Conservation (phyloP, 2,329 filamentous ascomycete genomes). For the Ceratocystiopsis minuta region DNA sequence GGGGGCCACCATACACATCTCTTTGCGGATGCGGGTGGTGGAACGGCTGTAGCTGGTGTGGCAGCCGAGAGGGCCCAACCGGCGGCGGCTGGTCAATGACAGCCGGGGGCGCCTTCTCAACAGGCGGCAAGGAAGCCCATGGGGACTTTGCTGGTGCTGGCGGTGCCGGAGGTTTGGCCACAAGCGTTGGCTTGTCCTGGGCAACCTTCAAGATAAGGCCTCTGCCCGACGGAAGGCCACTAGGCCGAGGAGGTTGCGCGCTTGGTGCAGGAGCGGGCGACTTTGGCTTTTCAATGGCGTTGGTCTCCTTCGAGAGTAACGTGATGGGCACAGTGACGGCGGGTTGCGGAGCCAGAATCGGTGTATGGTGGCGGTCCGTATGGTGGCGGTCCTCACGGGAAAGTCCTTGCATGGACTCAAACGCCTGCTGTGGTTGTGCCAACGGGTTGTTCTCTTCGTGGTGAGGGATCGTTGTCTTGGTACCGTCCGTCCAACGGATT, state of each 20-base stretch:
- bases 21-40: conserved; percentile 19
- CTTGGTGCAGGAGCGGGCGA: conserved; percentile 21
- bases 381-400: no score
- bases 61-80: not conserved
- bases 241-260: conserved; percentile 25
- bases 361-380: no score
- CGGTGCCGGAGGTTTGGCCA: conserved; percentile 50
- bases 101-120: conserved; percentile 62
- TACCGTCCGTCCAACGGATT: conserved; percentile 78
- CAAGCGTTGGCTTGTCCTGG: conserved; percentile 52
- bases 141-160: conserved; percentile 69
- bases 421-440: conserved; percentile 5
- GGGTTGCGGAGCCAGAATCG: no score
- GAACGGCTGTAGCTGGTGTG: conserved; percentile 1
- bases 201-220: conserved; percentile 48
- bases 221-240: conserved; percentile 33
- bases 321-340: no score
- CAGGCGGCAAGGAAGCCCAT: conserved; percentile 72
- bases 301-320: conserved; percentile 11
- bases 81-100: conserved; percentile 33
- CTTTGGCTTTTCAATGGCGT: conserved; percentile 23
- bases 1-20: conserved; percentile 29
- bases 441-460: conserved; percentile 26
- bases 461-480: conserved; percentile 57
- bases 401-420: no score